Evolutionary conservation across 2,329 filamentous ascomycete genomes (phyloP).

Genomic region (Lasiodiplodia sp.): DNA sequence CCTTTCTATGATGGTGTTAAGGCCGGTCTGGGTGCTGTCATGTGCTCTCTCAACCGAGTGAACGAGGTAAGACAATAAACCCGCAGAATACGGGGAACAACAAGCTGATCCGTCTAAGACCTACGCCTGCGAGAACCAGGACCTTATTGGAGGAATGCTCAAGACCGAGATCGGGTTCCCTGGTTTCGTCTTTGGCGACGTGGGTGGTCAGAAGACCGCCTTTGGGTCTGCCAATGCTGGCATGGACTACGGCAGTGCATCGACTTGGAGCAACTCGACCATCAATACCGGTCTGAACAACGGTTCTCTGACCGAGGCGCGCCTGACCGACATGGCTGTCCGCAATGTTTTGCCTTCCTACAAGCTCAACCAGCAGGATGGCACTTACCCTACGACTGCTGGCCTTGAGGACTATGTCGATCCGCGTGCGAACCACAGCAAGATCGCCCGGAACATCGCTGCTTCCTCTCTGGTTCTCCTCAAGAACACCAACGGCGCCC

Average conservation of each 20-base stretch:
- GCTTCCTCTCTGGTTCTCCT: slow-evolving; percentile 52
- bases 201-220: slow-evolving; percentile 40
- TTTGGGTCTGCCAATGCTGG: slow-evolving; percentile 40
- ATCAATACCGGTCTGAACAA: slow-evolving; percentile 50
- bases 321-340: slow-evolving; percentile 56
- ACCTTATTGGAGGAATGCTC: slow-evolving; percentile 54
- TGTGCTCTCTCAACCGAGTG: slow-evolving; percentile 72
- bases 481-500: slow-evolving; percentile 58
- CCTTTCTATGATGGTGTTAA: slow-evolving; percentile 79
- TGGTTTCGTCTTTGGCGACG: slow-evolving; percentile 38
- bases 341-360: slow-evolving; percentile 57
- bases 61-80: slow-evolving; percentile 40
- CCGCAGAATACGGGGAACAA: too few species aligned
- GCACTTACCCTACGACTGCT: slow-evolving; percentile 50
- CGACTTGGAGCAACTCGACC: slow-evolving; percentile 36
- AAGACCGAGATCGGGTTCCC: slow-evolving; percentile 57
- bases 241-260: slow-evolving; percentile 34
- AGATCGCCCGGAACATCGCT: slow-evolving; percentile 49
- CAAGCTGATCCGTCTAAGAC: slow-evolving; percentile 37
- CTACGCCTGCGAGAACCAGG: slow-evolving; percentile 55
- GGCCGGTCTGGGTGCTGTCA: slow-evolving; percentile 75
- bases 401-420: slow-evolving; percentile 27
- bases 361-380: slow-evolving; percentile 53
- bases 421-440: slow-evolving; percentile 45
- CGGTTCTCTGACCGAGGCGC: slow-evolving; percentile 48